These are phyloP conservation scores for Keithomyces neogunnii DNA, from an alignment of 2,329 filamentous ascomycete species.

Conservation along the genomic window DNA sequence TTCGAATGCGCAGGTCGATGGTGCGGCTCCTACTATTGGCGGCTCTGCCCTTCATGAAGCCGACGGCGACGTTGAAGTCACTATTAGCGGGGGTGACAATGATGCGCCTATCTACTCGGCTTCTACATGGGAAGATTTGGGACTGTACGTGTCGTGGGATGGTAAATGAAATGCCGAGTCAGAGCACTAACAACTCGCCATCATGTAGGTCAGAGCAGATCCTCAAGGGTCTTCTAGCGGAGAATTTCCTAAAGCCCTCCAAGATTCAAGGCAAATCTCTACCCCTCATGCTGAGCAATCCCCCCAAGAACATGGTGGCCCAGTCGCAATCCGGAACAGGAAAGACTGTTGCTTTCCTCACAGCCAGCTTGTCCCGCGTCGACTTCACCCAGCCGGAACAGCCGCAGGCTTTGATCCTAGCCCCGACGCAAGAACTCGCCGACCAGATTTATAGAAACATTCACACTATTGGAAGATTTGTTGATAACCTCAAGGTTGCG, in stretches of 20 bases:
- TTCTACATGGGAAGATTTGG: conserved; percentile 7
- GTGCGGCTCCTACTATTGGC: conserved; percentile 6
- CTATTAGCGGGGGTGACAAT: conserved; percentile 4
- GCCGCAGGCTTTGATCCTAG: conserved; percentile 82
- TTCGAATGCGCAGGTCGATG: conserved; percentile 5
- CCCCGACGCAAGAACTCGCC: conserved; percentile 88
- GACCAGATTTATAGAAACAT: conserved; percentile 89
- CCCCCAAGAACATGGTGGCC: conserved; percentile 90
- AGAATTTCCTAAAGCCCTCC: conserved; percentile 90
- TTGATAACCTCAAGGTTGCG: conserved; percentile 65
- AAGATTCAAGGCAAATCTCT: conserved; percentile 97
- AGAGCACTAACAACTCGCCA: background rate
- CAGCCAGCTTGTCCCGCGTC: conserved; percentile 81
- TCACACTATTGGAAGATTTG: conserved; percentile 73
- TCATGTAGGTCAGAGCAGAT: conserved; percentile 40
- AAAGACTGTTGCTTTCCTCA: conserved; percentile 93
- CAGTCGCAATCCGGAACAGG: conserved; percentile 99
- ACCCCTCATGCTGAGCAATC: conserved; percentile 76
- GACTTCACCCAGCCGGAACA: conserved; percentile 59
- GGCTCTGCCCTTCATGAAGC: conserved; percentile 6
- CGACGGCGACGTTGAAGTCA: conserved; percentile 9
- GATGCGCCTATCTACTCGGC: conserved; percentile 7
- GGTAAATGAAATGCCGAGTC: background rate
- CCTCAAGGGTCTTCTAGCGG: conserved; percentile 65
- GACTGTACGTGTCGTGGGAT: conserved; percentile 4